Base-by-base conservation (phyloP, 306 rosid species). In the Casuarina glauca region DNA sequence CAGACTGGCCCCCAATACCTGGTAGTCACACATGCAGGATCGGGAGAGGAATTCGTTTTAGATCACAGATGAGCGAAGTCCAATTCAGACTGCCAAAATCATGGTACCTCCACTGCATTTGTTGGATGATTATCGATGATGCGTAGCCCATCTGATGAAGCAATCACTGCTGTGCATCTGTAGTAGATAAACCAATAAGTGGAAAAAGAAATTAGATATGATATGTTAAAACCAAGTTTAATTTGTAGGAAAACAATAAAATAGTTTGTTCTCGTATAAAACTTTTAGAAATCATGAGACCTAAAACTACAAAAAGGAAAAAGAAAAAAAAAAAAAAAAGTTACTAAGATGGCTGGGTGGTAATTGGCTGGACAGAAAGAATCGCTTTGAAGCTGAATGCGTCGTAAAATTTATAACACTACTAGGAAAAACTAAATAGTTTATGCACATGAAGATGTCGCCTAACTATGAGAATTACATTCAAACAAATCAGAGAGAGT, bases 81-180 rank as follows among this genome's bases (percentile, higher is more conserved):
- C 50, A 46, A 46, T 46, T 57, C 70, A 54, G 26, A 39, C 43
- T 55, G 16, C 39, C 20, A 76, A 68, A 74, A 48, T 72, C 57
- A 75, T 3, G 74, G 52, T 53, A 68, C 81, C 76, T 74, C 75
- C 36, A 50, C 75, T 3, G 76, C 64, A 75, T 80, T 83, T 73
- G 66, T 80, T 41, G 82, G 82, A 66, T 71, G 61, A 78, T 61
- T 83, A 78, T 86, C 83, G 39, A 80, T 81, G 64, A 80, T 61
- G 54, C 54, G 70, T 60, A 67, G 74, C 41, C 85, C 89, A 16
- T 41, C 55, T 61, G 73, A 79, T 26, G 87, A 80, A 77, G 89
- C 87, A 51, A 83, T 81, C 61, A 83, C 80, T 45, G 81, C 81
- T 43, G 83, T 72, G 72, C 89, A 86, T 78, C 89, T 83, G 85